Evolutionary conservation across 176 grass and related monocot species (phyloP), one percentile per base, ranked within the genome.

Genomic region (Typha latifolia): DNA sequence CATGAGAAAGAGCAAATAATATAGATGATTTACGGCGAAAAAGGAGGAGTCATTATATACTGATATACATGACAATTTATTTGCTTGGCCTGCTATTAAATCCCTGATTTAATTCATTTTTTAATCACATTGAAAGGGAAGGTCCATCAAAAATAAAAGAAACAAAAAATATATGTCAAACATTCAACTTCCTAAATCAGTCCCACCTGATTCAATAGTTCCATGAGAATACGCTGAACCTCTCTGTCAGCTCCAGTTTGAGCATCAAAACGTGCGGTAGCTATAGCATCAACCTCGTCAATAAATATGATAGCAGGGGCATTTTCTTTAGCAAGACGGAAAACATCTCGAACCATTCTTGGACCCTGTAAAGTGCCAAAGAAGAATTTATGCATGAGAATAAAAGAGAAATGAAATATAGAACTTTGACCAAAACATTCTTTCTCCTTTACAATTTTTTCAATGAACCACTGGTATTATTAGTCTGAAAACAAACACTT

Each of bases 221-320:
- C 94, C 94, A 99, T 99, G 57, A 99, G 86, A 69, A 99, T 99
- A 81, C 94, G 94, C 61, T 99, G 94, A 66, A 99, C 94, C 78
- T 99, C 94, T 68, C 94, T 66, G 64, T 99, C 94, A 48, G 94
- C 94, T 73, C 94, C 94, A 32, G 94, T 99, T 73, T 99, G 94
- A 74, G 94, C 94, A 93, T 99, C 94, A 62, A 99, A 99, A 49
- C 94, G 89, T 56, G 94, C 94, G 32, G 94, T 99, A 15, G 94
- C 94, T 62, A 99, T 99, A 56, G 94, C 94, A 84, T 99, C 94
- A 78, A 99, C 94, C 81, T 99, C 94, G 72, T 99, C 94, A 32
- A 99, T 99, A 61, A 99, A 99, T 75, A 99, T 90, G 51, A 99
- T 99, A 47, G 94, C 89, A 2, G 94, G 94, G 3, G 94, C 94